Evolutionary conservation across 257 asterid genomes (phyloP).

Genomic region (Solanum pinnatisectum): DNA sequence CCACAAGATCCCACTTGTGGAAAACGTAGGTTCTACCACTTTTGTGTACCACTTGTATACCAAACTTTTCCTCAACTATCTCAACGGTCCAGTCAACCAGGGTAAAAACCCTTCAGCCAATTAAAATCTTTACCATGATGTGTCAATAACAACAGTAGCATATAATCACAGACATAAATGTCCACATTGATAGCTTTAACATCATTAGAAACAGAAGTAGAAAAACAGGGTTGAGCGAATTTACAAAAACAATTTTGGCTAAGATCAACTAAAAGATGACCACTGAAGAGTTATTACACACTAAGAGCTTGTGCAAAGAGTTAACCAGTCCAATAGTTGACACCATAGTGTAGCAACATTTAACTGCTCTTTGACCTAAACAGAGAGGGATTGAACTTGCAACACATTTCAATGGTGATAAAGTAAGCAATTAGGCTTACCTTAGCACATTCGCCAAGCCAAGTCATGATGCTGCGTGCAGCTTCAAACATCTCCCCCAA

Average conservation of each 20-base stretch:
- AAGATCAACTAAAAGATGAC: background rate
- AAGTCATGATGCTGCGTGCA: conserved; percentile 84
- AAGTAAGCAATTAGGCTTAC: conserved; percentile 19
- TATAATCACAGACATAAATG: background rate
- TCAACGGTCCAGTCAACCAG: background rate
- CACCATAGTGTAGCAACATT: background rate
- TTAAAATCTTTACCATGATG: background rate
- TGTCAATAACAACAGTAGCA: background rate
- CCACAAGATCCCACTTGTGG: background rate
- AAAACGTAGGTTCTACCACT: background rate
- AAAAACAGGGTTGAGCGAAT: background rate
- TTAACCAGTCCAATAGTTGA: background rate
- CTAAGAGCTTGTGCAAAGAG: background rate
- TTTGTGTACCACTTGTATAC: background rate
- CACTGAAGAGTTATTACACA: background rate
- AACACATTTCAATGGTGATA: background rate
- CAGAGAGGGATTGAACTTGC: background rate
- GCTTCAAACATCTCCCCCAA: conserved; percentile 94
- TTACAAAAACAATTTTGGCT: background rate
- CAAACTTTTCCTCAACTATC: background rate
- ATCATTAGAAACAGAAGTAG: background rate
- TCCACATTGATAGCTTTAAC: background rate
- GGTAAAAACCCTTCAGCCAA: background rate
- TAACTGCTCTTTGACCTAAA: background rate
- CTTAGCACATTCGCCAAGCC: conserved; percentile 99